Base-by-base conservation (phyloP, 306 rosid genomes). In the Senna siamea region DNA sequence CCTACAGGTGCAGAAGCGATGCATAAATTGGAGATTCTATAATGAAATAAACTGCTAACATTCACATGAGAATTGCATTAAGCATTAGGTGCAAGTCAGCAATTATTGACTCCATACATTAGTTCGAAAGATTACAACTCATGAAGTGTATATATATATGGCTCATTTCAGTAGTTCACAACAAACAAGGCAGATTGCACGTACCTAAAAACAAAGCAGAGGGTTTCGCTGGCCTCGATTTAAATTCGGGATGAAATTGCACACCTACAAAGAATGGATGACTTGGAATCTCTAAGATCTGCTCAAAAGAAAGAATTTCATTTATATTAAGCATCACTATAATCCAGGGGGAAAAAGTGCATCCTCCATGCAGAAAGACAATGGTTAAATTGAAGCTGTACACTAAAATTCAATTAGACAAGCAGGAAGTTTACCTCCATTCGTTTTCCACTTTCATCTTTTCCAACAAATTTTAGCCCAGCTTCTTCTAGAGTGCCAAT, bases 241-340 rank as follows among this genome's bases (percentile, higher is more conserved):
- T 95, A 78, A 95, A 95, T 84, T 95, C 99, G 30, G 98, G 99
- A 81, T 95, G 98, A 79, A 95, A 95, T 79, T 95, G 99, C 78
- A 87, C 97, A 35, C 99, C 97, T 30, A 95, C 89, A 48, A 84
- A 95, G 85, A 83, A 95, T 61, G 96, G 93, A 87, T 95, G 99
- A 70, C 82, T 79, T 74, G 97, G 96, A 80, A 90, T 87, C 87
- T 95, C 99, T 43, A 92, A 80, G 82, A 95, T 88, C 99, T 95
- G 96, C 80, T 72, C 14, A 74, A 51, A 12, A 83, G 70, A 28
- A 66, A 73, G 60, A 52, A 59, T 63, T 79, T 70, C 58, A 13
- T 47, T 19, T 48, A 30, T 8, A 20, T 79, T 66, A 23, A 11
- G 19, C 17, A 14, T 6, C 46, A 55, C 67, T 23, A 41, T 64